These are phyloP conservation scores for Dendrobium nobile DNA, from an alignment of 106 monocot species.

Conservation along the genomic window DNA sequence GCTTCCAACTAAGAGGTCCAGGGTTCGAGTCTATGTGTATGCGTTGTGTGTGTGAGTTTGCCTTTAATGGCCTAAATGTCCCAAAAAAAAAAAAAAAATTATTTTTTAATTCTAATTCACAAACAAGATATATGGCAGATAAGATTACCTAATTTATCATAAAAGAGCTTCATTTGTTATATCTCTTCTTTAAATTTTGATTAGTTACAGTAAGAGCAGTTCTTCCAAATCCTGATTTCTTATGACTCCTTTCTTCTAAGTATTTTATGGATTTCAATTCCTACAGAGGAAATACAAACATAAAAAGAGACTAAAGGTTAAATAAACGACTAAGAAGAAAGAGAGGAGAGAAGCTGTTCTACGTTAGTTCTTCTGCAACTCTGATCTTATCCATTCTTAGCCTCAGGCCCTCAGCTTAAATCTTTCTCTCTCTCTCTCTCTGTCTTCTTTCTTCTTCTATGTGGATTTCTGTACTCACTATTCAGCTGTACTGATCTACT, in stretches of 20 bases:
- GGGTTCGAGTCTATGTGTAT: too few species aligned
- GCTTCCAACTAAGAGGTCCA: too few species aligned
- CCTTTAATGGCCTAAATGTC: too few species aligned
- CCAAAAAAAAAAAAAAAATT: too few species aligned
- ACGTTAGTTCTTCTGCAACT: neutral
- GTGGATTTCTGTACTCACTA: neutral
- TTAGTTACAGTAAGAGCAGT: too few species aligned
- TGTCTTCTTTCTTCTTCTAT: neutral
- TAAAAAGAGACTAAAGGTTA: neutral
- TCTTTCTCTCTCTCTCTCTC: neutral
- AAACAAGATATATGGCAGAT: too few species aligned
- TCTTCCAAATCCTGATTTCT: neutral
- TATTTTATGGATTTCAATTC: neutral
- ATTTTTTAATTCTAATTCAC: too few species aligned
- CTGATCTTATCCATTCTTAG: neutral
- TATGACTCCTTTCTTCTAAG: neutral
- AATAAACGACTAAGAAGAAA: neutral
- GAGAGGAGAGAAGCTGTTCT: neutral
- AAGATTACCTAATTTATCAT: too few species aligned
- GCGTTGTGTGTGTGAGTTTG: too few species aligned
- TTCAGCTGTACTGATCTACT: neutral
- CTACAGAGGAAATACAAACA: constrained; percentile 4
- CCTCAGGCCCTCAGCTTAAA: neutral
- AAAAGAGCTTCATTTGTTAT: too few species aligned
- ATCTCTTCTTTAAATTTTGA: too few species aligned